Evolutionary conservation across 2,329 filamentous ascomycete genomes (phyloP).

Genomic region (Arthroderma uncinatum): DNA sequence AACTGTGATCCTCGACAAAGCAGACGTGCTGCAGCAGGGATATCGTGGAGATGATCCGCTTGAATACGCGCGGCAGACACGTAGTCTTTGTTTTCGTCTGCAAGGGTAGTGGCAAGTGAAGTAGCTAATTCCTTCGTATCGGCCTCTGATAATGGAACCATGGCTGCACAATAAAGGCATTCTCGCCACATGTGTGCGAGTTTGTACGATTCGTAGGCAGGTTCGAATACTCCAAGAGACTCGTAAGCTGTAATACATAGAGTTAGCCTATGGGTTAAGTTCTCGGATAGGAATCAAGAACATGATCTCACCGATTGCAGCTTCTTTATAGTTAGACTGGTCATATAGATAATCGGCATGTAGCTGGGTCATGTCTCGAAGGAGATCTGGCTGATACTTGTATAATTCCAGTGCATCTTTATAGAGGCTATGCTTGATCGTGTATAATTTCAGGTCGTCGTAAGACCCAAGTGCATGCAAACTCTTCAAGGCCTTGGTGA

Average conservation of each 20-base stretch:
- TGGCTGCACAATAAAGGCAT: slow-evolving; percentile 66
- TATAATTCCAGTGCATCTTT: slow-evolving; percentile 66
- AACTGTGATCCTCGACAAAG: slow-evolving; percentile 84
- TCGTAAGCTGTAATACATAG: slow-evolving; percentile 55
- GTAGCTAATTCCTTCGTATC: slow-evolving; percentile 59
- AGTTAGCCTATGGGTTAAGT: slow-evolving; percentile 3
- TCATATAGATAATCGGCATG: slow-evolving; percentile 70
- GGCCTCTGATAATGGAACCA: slow-evolving; percentile 50
- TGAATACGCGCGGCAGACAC: slow-evolving; percentile 67
- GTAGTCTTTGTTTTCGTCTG: slow-evolving; percentile 72
- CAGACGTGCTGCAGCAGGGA: slow-evolving; percentile 58
- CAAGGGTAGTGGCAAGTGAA: slow-evolving; percentile 63
- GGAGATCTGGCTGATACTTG: slow-evolving; percentile 62
- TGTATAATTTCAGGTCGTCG: slow-evolving; percentile 67
- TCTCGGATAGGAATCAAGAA: not conserved
- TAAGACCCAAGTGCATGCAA: slow-evolving; percentile 64
- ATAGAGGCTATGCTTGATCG: slow-evolving; percentile 69
- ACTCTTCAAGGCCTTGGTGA: slow-evolving; percentile 64
- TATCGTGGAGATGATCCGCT: slow-evolving; percentile 65
- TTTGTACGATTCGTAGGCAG: slow-evolving; percentile 74
- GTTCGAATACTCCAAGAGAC: slow-evolving; percentile 60
- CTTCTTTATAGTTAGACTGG: slow-evolving; percentile 69
- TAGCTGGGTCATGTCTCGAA: slow-evolving; percentile 58
- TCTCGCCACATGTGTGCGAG: slow-evolving; percentile 84
- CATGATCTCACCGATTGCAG: slow-evolving; percentile 50